Conservation (phyloP, 2,329 filamentous ascomycete species). For the Immersiporthe knoxdaviesiana region DNA sequence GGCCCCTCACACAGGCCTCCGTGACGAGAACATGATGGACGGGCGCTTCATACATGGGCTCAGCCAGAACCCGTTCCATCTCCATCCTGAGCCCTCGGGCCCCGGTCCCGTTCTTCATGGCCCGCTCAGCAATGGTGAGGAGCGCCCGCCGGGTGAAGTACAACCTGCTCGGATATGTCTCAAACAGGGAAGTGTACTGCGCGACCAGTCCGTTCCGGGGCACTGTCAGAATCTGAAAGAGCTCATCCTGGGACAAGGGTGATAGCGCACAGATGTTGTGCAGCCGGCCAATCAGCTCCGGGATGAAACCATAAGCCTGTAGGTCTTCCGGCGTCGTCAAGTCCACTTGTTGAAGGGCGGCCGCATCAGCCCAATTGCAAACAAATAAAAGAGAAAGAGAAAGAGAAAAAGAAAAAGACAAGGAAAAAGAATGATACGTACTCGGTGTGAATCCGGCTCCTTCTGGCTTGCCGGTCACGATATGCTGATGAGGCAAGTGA, state of each 20-base stretch:
- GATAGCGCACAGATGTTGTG: conserved; percentile 87
- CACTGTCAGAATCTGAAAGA: conserved; percentile 89
- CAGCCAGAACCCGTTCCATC: conserved; percentile 76
- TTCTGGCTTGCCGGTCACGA: conserved; percentile 30
- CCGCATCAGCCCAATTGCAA: conserved; percentile 14
- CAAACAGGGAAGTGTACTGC: conserved; percentile 88
- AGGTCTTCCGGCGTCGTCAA: conserved; percentile 76
- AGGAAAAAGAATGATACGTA: conserved; percentile 10
- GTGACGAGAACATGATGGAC: conserved; percentile 76
- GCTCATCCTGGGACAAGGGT: conserved; percentile 66
- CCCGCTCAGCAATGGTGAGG: conserved; percentile 75
- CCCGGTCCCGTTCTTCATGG: conserved; percentile 68
- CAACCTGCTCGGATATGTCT: conserved; percentile 76
- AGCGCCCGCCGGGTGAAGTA: conserved; percentile 82
- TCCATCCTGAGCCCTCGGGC: conserved; percentile 79
- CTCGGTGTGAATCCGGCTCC: conserved; percentile 50
- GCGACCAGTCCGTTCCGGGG: conserved; percentile 85
- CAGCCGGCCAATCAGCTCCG: conserved; percentile 92
- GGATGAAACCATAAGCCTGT: conserved; percentile 87
- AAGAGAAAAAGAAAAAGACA: too few relatives aligned
- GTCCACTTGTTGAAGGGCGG: conserved; percentile 52
- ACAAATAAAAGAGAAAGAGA: background rate
- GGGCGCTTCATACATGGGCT: conserved; percentile 82
- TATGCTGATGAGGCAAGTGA: conserved; percentile 59
- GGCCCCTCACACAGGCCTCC: conserved; percentile 67